Evolutionary conservation across 805 yeast species (phyloP).

Genomic region (Kazachstania kunashirensis): DNA sequence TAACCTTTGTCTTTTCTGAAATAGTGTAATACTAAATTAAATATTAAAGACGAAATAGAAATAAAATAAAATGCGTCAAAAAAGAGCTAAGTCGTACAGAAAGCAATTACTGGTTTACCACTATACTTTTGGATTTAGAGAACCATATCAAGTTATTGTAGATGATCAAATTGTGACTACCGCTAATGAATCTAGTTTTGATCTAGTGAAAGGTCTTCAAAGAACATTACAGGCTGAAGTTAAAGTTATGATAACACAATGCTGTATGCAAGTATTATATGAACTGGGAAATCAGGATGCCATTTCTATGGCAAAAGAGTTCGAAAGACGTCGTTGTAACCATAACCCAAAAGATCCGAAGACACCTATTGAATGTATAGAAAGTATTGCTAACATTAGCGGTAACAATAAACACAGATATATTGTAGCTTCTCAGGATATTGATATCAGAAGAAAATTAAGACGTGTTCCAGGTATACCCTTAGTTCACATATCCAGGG

Average conservation of each 20-base stretch:
- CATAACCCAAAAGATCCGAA: slow-evolving; percentile 59
- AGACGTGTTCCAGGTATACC: slow-evolving; percentile 86
- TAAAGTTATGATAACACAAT: slow-evolving; percentile 90
- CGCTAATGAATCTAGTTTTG: slow-evolving; percentile 58
- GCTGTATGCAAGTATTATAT: slow-evolving; percentile 84
- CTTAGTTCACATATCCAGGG: slow-evolving; percentile 70
- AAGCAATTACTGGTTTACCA: slow-evolving; percentile 82
- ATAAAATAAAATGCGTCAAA: slow-evolving; percentile 68
- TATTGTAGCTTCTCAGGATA: slow-evolving; percentile 76
- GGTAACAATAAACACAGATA: slow-evolving; percentile 86
- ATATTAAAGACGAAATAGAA: slow-evolving; percentile 16
- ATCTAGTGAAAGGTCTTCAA: slow-evolving; percentile 69
- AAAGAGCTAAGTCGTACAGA: slow-evolving; percentile 87
- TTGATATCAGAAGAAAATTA: slow-evolving; percentile 54
- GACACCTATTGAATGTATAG: slow-evolving; percentile 67
- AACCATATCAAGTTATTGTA: slow-evolving; percentile 83
- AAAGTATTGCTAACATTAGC: slow-evolving; percentile 54
- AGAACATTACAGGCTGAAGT: slow-evolving; percentile 76
- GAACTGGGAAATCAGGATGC: slow-evolving; percentile 62
- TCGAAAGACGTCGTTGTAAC: slow-evolving; percentile 88
- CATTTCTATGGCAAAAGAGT: slow-evolving; percentile 67
- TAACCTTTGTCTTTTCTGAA: not conserved
- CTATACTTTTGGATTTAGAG: slow-evolving; percentile 84
- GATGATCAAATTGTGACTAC: slow-evolving; percentile 70
- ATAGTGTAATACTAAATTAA: slow-evolving; percentile 5